Conservation (phyloP, 148 eudicot genomes). For the Dianthus caryophyllus region DNA sequence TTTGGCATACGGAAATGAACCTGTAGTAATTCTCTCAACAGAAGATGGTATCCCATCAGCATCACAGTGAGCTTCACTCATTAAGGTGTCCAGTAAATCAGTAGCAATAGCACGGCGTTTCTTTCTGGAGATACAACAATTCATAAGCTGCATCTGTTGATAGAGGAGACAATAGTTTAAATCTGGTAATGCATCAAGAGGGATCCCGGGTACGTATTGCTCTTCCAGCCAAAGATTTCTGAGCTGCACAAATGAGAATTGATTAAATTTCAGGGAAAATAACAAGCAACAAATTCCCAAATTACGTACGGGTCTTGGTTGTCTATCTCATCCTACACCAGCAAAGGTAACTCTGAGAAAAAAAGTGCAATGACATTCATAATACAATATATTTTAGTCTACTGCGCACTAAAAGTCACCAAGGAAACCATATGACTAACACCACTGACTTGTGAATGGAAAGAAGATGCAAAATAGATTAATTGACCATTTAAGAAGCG, state of each 20-base stretch:
- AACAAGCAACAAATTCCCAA: too few relatives aligned
- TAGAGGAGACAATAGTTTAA: constrained; percentile 75
- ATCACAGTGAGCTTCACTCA: constrained; percentile 40
- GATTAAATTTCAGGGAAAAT: constrained; percentile 6
- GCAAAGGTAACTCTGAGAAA: background rate
- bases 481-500: background rate
- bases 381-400: constrained; percentile 5
- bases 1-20: constrained; percentile 53
- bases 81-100: constrained; percentile 55
- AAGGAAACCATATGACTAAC: background rate
- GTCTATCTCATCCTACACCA: background rate
- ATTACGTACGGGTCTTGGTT: background rate
- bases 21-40: constrained; percentile 31
- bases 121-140: constrained; percentile 90
- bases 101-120: constrained; percentile 55
- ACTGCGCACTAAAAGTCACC: background rate
- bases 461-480: background rate
- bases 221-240: constrained; percentile 89
- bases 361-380: background rate
- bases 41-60: constrained; percentile 42
- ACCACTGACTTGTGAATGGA: background rate
- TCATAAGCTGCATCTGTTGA: constrained; percentile 93
- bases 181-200: constrained; percentile 68
- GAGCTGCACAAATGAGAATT: constrained; percentile 46
- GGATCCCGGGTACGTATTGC: constrained; percentile 83